phyloP scores from a whole-genome alignment of 2,329 filamentous ascomycete species.

The Exophiala oligosperma region DNA sequence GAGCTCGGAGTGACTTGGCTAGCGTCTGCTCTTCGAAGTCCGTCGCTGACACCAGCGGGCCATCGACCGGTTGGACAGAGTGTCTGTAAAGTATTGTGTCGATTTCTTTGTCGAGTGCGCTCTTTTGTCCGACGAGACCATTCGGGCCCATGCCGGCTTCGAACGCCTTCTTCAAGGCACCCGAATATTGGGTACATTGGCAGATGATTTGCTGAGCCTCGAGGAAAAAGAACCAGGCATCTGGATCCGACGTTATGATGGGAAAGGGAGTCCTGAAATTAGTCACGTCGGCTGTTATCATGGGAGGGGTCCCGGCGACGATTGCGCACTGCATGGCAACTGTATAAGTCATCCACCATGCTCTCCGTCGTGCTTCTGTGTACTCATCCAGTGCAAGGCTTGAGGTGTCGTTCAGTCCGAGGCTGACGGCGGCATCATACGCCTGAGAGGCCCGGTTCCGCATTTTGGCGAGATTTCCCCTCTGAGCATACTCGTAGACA shows the following conservation, averaged over 20 bases:
- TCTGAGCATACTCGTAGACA: slow-evolving; percentile 14
- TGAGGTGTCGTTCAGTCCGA: slow-evolving; percentile 7
- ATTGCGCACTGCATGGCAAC: slow-evolving; percentile 8
- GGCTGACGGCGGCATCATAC: slow-evolving; percentile 11
- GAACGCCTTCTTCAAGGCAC: slow-evolving; percentile 10
- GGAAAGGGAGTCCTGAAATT: slow-evolving; percentile 4
- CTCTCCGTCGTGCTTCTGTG: slow-evolving; percentile 11
- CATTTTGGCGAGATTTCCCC: slow-evolving; percentile 16
- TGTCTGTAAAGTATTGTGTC: slow-evolving; percentile 1
- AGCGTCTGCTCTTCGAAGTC: slow-evolving; percentile 4
- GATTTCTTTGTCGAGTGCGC: slow-evolving; percentile 4
- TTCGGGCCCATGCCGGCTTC: slow-evolving; percentile 1
- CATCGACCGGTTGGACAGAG: not conserved
- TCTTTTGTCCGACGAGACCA: not conserved
- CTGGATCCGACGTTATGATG: slow-evolving; percentile 4
- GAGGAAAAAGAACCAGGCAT: slow-evolving; percentile 10
- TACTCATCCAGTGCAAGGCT: slow-evolving; percentile 1
- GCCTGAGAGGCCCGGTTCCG: slow-evolving; percentile 15
- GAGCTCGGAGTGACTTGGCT: slow-evolving; percentile 4
- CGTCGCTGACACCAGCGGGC: not conserved
- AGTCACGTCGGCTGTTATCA: slow-evolving; percentile 7
- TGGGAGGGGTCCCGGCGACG: slow-evolving; percentile 9
- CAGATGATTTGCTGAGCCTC: slow-evolving; percentile 13
- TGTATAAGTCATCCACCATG: slow-evolving; percentile 17
- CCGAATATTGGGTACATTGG: slow-evolving; percentile 12